Percentiles rank a stretch among this genome's conserved stretches.
Evolutionary conservation across 2,329 filamentous ascomycete species (phyloP).

Genomic region (Penicillium sp.): DNA sequence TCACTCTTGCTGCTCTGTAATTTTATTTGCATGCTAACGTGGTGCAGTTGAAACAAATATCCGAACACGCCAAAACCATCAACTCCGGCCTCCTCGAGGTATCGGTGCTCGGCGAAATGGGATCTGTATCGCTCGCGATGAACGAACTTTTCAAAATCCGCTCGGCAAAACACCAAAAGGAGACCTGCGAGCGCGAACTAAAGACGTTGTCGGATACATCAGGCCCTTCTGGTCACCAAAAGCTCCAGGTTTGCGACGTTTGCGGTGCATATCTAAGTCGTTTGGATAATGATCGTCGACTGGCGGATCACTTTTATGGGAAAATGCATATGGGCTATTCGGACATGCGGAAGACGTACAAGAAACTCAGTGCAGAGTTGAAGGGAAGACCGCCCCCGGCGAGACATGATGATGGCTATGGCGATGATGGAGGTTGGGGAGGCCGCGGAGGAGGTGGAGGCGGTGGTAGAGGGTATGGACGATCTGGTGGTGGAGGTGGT

Average conservation of each 20-base stretch:
- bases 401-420: constrained; percentile 54
- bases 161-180: constrained; percentile 74
- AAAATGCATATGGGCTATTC: constrained; percentile 99
- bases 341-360: constrained; percentile 93
- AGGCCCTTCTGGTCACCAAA: constrained; percentile 92
- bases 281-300: constrained; percentile 85
- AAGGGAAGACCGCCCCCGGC: constrained; percentile 64
- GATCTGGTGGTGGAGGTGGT: constrained; percentile 43
- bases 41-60: constrained; percentile 71
- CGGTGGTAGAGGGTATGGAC: constrained; percentile 35
- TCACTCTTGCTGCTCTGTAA: background rate
- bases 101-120: constrained; percentile 75
- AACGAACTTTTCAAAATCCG: constrained; percentile 85
- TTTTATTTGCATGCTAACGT: background rate
- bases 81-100: constrained; percentile 81
- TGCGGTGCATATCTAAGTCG: constrained; percentile 91
- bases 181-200: constrained; percentile 79
- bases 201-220: constrained; percentile 88
- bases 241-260: constrained; percentile 96
- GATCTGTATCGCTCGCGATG: constrained; percentile 74
- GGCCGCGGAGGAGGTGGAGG: constrained; percentile 50
- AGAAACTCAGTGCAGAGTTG: constrained; percentile 81
- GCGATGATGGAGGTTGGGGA: constrained; percentile 50
- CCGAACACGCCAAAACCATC: constrained; percentile 73
- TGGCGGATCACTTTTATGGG: constrained; percentile 97